Evolutionary conservation across 768 basidiomycete species (phyloP), one percentile per base, ranked within the genome.

Genomic region (Udeniomyces megalosporus): DNA sequence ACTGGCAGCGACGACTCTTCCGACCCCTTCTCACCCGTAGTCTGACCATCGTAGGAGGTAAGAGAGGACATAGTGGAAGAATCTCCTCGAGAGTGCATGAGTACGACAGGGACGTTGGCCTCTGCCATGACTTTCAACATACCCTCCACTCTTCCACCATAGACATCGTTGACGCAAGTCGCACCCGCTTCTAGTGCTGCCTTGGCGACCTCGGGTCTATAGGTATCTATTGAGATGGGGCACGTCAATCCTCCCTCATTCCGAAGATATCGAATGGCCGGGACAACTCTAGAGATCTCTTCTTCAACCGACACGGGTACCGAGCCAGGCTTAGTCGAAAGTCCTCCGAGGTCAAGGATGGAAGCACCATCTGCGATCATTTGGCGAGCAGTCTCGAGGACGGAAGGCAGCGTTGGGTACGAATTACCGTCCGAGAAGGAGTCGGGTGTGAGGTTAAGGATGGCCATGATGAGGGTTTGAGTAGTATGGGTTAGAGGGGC

Each of bases 31-130:
- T n/a, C n/a, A n/a, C n/a, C n/a, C n/a, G 65, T 83, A 78, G 75
- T 87, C 87, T n/a, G n/a, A 76, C 90, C 80, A 66, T 76, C 67
- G 17, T 64, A 64, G 26, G 34, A 31, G 35, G 63, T 65, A 17
- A 65, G 57, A 5, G 32, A 48, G n/a, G 26, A 10, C 63, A 65
- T 65, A 10, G 51, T 65, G 6, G 52, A 82, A 0, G 88, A 86
- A 60, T 87, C 85, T 0, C 88, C 91, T 3, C 91, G 78, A 0
- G 88, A 90, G 72, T 99, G 93, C 93, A 97, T 97, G 62, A 97
- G 73, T 11, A 97, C 76, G 53, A 91, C 84, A 0, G 91, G 92
- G 0, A 85, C 85, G 5, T 79, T 80, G 48, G 82, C 75, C 32
- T 79, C 75, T 38, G 82, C 78, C 31, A 84, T 83, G 28, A 83